phyloP scores from a whole-genome alignment of 768 basidiomycete genomes.

The Trametes coccinea region DNA sequence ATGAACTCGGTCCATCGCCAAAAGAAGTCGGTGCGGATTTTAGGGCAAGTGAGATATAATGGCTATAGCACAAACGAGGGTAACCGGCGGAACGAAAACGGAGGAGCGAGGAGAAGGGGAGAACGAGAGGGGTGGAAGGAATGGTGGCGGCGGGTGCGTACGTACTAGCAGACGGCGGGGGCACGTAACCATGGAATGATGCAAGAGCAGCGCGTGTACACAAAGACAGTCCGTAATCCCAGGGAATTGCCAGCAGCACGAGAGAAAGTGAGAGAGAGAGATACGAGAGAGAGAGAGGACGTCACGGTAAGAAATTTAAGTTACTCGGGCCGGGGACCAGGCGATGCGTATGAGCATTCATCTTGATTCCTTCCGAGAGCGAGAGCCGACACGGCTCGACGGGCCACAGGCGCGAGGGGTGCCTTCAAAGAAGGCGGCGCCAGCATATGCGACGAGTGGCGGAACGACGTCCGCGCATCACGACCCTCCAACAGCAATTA shows the following conservation, averaged over 20 bases:
- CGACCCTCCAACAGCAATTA: slow-evolving; percentile 21
- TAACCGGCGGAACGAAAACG: slow-evolving; percentile 1
- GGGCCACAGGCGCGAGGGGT: slow-evolving; percentile 5
- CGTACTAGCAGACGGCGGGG: slow-evolving; percentile 24
- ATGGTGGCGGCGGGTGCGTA: slow-evolving; percentile 17
- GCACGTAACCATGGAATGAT: slow-evolving; percentile 24
- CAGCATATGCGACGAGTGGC: slow-evolving; percentile 1
- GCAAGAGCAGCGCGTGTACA: slow-evolving; percentile 27
- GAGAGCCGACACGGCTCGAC: not conserved
- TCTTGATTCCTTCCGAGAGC: slow-evolving; percentile 7
- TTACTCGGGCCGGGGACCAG: slow-evolving; percentile 17
- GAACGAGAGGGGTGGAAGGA: slow-evolving; percentile 9
- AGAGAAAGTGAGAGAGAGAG: slow-evolving; percentile 11
- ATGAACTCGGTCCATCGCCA: not conserved
- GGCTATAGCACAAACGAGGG: slow-evolving; percentile 17
- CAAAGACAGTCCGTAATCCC: slow-evolving; percentile 31
- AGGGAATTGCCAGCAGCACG: slow-evolving; percentile 23
- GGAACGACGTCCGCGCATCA: not conserved
- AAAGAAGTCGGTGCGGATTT: slow-evolving; percentile 9
- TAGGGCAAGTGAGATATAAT: slow-evolving; percentile 13
- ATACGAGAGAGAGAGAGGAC: slow-evolving; percentile 7
- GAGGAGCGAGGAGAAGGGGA: slow-evolving; percentile 5
- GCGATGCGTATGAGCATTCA: slow-evolving; percentile 2
- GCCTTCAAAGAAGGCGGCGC: slow-evolving; percentile 2
- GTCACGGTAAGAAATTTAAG: slow-evolving; percentile 25